Evolutionary conservation across 1,139 yeast species (phyloP), one percentile per base, ranked within the genome.

Genomic region (Pichia sp.): DNA sequence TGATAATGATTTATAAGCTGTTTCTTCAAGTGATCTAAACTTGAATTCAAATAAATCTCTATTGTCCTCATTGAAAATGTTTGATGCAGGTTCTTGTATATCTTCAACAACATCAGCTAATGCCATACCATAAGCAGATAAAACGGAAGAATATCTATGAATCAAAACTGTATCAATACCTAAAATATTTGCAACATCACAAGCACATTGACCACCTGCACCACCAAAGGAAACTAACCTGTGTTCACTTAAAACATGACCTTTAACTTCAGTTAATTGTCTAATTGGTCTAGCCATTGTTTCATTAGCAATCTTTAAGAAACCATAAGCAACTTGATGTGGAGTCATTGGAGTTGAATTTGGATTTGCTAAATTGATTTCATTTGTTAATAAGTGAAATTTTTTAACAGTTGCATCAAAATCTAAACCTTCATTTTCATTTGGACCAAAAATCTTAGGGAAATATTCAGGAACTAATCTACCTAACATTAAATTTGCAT

Each of bases 101-200:
- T 84, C 90, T 56, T 83, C 82, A 10, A 81, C 81, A 48, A 77
- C 77, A 64, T 79, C 83, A 13, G 60, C 83, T 30, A 79, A 63
- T 7, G 76, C 70, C 62, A 79, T 79, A 56, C 84, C 84, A 59
- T 77, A 78, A 5, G 83, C 83, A 11, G 82, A 77, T 16, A 79
- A 61, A 33, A 79, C 73, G 0, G 81, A 76, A 2, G 83, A 77
- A 59, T 77, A 77, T 59, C 76, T 72, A 58, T 79, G 83, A 22
- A 75, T 73, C 42, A 76, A 60, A 8, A 78, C 76, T 7, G 72
- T 71, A 14, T 68, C 64, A 34, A 79, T 76, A 5, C 77, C 77
- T 48, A 79, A 62, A 13, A 72, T 67, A 51, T 73, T 70, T 1
- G 83, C 82, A 25, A 79, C 75, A 11, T 77, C 72, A 50, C 72